Evolutionary conservation across 2,329 filamentous ascomycete species (phyloP).

Genomic region (Rasamsonia emersonii): DNA sequence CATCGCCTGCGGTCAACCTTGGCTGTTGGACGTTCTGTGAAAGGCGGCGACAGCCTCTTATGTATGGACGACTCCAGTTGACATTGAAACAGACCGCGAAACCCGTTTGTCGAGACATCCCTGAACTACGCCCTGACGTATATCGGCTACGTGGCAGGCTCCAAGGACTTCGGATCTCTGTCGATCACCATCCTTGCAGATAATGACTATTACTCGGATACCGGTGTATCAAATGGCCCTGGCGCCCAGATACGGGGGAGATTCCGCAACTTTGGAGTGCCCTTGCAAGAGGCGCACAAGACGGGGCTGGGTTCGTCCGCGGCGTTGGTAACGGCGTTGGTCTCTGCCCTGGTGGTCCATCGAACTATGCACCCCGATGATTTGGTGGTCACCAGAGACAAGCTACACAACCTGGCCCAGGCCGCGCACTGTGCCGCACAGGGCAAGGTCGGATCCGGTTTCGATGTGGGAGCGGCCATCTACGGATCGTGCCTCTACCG

Average conservation of each 20-base stretch:
- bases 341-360: slow-evolving; percentile 41
- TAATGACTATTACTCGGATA: slow-evolving; percentile 90
- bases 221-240: slow-evolving; percentile 33
- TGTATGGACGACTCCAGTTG: slow-evolving; percentile 4
- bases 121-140: slow-evolving; percentile 83
- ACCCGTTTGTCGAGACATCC: slow-evolving; percentile 88
- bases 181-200: slow-evolving; percentile 84
- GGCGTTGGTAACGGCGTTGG: slow-evolving; percentile 81
- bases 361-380: slow-evolving; percentile 36
- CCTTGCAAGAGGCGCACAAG: slow-evolving; percentile 75
- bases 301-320: slow-evolving; percentile 93
- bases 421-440: slow-evolving; percentile 91
- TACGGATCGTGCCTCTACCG: slow-evolving; percentile 87
- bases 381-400: slow-evolving; percentile 44
- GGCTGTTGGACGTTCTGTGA: too few relatives aligned
- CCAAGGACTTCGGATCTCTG: slow-evolving; percentile 53
- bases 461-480: slow-evolving; percentile 88
- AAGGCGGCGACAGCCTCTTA: not conserved
- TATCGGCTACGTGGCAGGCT: slow-evolving; percentile 44
- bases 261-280: slow-evolving; percentile 71
- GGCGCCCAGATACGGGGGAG: slow-evolving; percentile 34
- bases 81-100: slow-evolving; percentile 44
- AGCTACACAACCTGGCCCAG: slow-evolving; percentile 87
- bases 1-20: too few relatives aligned
- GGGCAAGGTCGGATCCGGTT: slow-evolving; percentile 91